phyloP scores from a whole-genome alignment of 2,329 filamentous ascomycete genomes.

The Trichoderma sp. region DNA sequence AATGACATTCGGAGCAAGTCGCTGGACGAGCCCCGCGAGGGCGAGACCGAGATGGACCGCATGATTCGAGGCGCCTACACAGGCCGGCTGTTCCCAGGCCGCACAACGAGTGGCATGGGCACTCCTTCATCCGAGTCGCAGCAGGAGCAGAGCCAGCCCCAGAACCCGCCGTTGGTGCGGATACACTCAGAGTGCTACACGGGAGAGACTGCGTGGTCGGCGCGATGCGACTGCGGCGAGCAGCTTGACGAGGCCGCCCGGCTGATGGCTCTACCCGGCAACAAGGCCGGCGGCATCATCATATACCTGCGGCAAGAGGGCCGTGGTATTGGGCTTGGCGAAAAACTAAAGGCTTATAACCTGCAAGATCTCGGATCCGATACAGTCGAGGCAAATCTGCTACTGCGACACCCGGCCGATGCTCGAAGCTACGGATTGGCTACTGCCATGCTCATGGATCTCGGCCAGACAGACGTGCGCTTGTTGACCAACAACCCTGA shows the following conservation, averaged over 20 bases:
- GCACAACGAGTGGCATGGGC: constrained; percentile 69
- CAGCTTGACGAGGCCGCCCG: constrained; percentile 95
- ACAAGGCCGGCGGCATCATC: constrained; percentile 77
- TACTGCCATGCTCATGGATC: constrained; percentile 87
- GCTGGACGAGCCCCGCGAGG: constrained; percentile 69
- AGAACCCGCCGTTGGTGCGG: constrained; percentile 69
- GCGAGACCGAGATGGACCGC: constrained; percentile 83
- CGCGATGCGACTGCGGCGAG: constrained; percentile 95
- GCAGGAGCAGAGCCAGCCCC: constrained; percentile 11
- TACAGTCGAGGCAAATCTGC: constrained; percentile 91
- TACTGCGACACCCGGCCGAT: constrained; percentile 90
- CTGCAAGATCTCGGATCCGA: constrained; percentile 96
- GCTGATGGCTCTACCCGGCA: constrained; percentile 76
- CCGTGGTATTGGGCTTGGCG: constrained; percentile 87
- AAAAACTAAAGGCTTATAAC: constrained; percentile 98
- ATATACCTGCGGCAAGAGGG: constrained; percentile 96
- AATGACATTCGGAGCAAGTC: constrained; percentile 74
- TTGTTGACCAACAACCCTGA: constrained; percentile 96
- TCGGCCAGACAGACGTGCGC: constrained; percentile 76
- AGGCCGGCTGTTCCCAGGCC: constrained; percentile 81
- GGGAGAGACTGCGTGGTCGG: constrained; percentile 97
- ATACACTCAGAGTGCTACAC: constrained; percentile 99
- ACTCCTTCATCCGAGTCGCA: constrained; percentile 30
- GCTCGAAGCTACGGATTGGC: constrained; percentile 94
- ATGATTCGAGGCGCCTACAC: constrained; percentile 95